Conservation (phyloP, 208 protist genomes). For the Strigomonas oncopelti region DNA sequence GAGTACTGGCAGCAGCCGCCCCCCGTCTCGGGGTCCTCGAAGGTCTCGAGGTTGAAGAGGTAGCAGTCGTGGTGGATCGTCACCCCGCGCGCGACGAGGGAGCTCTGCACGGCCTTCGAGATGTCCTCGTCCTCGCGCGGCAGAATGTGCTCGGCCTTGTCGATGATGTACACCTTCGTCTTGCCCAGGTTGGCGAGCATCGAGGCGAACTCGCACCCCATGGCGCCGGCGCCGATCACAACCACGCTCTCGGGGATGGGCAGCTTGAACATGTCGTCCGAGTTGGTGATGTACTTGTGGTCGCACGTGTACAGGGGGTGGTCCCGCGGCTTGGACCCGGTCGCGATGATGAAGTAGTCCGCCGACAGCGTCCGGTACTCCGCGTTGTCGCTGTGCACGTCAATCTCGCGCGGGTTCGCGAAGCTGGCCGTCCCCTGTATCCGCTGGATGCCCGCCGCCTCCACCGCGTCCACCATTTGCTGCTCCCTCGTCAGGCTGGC, state of each 20-base stretch:
- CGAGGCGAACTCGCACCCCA: constrained; percentile 75
- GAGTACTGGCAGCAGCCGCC: constrained; percentile 40
- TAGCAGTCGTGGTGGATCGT: constrained; percentile 44
- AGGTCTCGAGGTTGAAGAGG: constrained; percentile 53
- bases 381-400: constrained; percentile 44
- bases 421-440: constrained; percentile 64
- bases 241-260: constrained; percentile 61
- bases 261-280: constrained; percentile 47
- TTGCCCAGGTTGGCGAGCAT: constrained; percentile 63
- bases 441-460: constrained; percentile 39
- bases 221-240: constrained; percentile 57
- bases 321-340: constrained; percentile 42
- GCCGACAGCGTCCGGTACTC: constrained; percentile 54
- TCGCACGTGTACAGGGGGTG: constrained; percentile 42
- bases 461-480: constrained; percentile 28
- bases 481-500: constrained; percentile 36
- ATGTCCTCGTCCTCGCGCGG: constrained; percentile 68
- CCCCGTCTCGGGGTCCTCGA: constrained; percentile 19
- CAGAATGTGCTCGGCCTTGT: constrained; percentile 53
- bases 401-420: constrained; percentile 41
- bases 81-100: constrained; percentile 43
- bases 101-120: constrained; percentile 37
- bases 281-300: constrained; percentile 37
- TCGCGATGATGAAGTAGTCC: constrained; percentile 77
- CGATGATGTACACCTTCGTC: constrained; percentile 53